Base-by-base conservation (phyloP, 2,329 filamentous ascomycete species). In the Scopulariopsis brevicaulis region DNA sequence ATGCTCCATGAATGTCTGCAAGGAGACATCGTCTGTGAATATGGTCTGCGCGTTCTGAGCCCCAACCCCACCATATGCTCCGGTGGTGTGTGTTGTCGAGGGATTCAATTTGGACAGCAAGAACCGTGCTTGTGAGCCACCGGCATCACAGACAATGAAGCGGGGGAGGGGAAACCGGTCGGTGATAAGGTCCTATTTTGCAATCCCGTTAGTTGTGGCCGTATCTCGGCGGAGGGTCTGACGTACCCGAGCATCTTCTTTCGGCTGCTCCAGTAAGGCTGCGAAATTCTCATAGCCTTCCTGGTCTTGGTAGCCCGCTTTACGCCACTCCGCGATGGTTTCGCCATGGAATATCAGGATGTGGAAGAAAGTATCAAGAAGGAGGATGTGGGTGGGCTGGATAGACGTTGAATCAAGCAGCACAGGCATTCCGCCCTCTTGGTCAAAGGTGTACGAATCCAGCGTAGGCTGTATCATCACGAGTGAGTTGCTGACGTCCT, bases 1-100 rank as follows among this genome's bases (percentile, higher is more conserved):
- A 74, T 97, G 92, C 67, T 99, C 94, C 94, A 99, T 99, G 70
- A 99, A 99, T 1, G 93, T 97, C 73, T 97, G 93, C 69, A 99
- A 77, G 58, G 91, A 96, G 58, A 99, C 94, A 71, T 99, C 94
- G 68, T 99, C 94, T 1, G 94, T 99, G 75, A 99, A 99, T 66
- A 99, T 99, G 5, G 94, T 99, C 73, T 99, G 94, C 10, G 93
- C 92, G 53, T 88, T 92, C 67, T 93, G 89, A 2, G 82, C 81
- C 34, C 88, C 85, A 54, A 93, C 89, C 61, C 91, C 92, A 58
- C 94, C 94, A 68, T 96, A 97, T 14, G 89, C 88, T 57, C 90
- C 90, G 0, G 88, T 92, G 0, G 94, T 96, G 71, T 99, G 94
- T 15, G 94, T 99, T 4, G 94, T 99, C 1, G 90, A 96, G 0